These are phyloP conservation scores for Globisporangium barbulae DNA, from an alignment of 352 stramenopile species.

Conservation along the genomic window DNA sequence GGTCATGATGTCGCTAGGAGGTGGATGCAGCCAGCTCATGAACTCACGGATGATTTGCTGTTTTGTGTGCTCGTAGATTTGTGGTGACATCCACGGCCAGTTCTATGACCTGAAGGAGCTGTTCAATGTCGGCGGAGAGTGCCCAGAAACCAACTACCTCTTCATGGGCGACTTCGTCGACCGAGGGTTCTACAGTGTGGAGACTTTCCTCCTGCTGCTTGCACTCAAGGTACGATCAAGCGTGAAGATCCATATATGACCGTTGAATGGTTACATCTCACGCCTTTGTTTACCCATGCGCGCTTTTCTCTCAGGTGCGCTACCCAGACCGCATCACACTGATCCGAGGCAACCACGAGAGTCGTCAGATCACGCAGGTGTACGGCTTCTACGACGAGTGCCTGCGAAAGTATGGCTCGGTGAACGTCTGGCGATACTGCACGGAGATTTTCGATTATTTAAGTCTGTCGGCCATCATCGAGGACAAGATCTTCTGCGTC, in stretches of 20 bases:
- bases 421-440: constrained; percentile 99
- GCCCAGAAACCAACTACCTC: constrained; percentile 99
- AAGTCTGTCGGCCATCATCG: constrained; percentile 97
- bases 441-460: constrained; percentile 99
- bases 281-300: background rate
- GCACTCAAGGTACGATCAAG: constrained; percentile 91
- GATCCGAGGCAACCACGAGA: constrained; percentile 89
- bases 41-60: background rate
- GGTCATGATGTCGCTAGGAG: background rate
- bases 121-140: constrained; percentile 98
- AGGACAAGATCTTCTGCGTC: constrained; percentile 99
- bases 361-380: constrained; percentile 27
- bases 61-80: constrained; percentile 85
- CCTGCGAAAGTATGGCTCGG: constrained; percentile 76
- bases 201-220: constrained; percentile 98
- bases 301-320: constrained; percentile 52
- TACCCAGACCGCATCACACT: constrained; percentile 99
- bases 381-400: constrained; percentile 77
- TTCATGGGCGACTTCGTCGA: constrained; percentile 99
- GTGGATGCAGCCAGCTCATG: background rate
- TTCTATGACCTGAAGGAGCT: constrained; percentile 99
- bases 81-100: constrained; percentile 99
- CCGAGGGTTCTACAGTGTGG: constrained; percentile 98
- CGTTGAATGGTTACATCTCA: background rate
- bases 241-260: background rate